Evolutionary conservation across 2,329 filamentous ascomycete species (phyloP), one percentile per base, ranked within the genome.

Genomic region (Nemania sp.): DNA sequence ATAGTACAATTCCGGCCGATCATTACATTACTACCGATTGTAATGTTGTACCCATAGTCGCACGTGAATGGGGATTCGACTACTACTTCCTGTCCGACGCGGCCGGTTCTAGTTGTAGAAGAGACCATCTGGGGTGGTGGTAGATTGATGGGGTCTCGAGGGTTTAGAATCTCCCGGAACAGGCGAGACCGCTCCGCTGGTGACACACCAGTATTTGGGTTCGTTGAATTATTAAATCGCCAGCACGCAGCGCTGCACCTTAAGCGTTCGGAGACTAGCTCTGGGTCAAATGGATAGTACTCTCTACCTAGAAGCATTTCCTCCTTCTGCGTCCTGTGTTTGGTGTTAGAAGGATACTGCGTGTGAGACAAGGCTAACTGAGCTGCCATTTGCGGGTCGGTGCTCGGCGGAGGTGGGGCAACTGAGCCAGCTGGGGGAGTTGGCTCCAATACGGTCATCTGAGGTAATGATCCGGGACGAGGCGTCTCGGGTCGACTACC

Each of bases 41-140:
- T 87, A 74, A 98, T 92, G 79, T 99, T 98, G 82, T 97, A 98
- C 0, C 96, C 96, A 76, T 98, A 98, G 76, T 98, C 94, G 78
- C 95, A 98, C 54, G 87, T 90, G 79, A 99, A 98, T 0, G 95
- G 95, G 2, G 92, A 89, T 75, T 97, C 93, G 27, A 99, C 92
- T 49, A 90, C 85, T 5, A 93, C 91, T 63, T 91, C 89, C 18
- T 90, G 87, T n/a, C 93, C 93, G 5, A 96, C 87, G 26, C 84
- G 87, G 64, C 88, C 92, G 63, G 83, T 77, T 73, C 87, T 85
- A 47, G 84, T 85, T 62, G 87, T 78, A 10, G 86, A 81, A 53
- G 85, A 84, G 45, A 83, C 81, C 73, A 86, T 80, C 5, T 84
- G 83, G 2, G 87, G 86, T n/a, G 89, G 22, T 20, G 27, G 87